phyloP scores from a whole-genome alignment of 2,329 filamentous ascomycete genomes.

The Aspergillus costaricaensis region DNA sequence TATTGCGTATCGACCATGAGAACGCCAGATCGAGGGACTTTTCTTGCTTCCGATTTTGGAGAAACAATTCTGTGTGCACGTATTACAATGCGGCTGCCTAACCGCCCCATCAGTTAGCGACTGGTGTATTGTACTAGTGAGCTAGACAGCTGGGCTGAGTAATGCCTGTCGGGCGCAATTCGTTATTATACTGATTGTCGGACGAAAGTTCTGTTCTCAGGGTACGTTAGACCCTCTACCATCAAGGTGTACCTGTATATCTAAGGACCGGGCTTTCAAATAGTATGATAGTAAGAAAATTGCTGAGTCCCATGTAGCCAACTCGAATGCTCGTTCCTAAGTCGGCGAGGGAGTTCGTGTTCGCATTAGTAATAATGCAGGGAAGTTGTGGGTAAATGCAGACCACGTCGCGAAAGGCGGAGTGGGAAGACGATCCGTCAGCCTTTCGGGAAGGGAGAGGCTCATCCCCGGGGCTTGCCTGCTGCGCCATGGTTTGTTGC shows the following conservation, averaged over 20 bases:
- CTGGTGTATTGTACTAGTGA: not conserved
- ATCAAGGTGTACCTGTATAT: too few relatives aligned
- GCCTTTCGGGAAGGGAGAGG: not conserved
- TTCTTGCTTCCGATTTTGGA: not conserved
- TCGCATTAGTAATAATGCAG: too few relatives aligned
- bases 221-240: not conserved
- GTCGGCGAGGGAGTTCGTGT: too few relatives aligned
- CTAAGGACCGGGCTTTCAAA: too few relatives aligned
- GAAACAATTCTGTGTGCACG: not conserved
- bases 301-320: not conserved
- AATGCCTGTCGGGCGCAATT: not conserved
- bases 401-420: not conserved
- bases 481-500: not conserved
- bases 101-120: not conserved
- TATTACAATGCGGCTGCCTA: constrained; percentile 6
- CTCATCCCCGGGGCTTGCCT: not conserved
- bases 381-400: too few relatives aligned
- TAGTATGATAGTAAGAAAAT: too few relatives aligned
- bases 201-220: not conserved
- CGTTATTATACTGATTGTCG: not conserved
- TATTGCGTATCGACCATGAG: not conserved
- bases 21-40: not conserved
- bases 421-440: not conserved
- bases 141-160: not conserved
- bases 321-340: not conserved